A percentile compares a stretch with the other conserved stretches of the same genome.
phyloP scores from a whole-genome alignment of 2,329 filamentous ascomycete species.

The Venturiaceae sp. region DNA sequence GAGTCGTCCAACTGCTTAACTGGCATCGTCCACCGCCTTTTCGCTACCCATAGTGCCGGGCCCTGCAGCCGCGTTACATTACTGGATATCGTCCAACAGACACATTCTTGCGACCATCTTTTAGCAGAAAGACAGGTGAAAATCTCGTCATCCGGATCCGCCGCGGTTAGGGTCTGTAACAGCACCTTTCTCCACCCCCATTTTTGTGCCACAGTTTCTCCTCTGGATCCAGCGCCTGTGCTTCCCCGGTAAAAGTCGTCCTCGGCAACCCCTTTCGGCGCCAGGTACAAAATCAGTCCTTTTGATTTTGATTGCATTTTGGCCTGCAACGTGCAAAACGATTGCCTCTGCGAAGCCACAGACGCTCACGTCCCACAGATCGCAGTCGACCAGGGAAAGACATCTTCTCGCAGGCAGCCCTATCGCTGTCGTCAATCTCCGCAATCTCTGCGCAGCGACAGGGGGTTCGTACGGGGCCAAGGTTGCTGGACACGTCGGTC shows the following conservation, averaged over 20 bases:
- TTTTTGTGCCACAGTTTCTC: neutral
- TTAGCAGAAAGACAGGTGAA: neutral
- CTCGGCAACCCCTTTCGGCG: neutral
- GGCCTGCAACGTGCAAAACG: too few species aligned
- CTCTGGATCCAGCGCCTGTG: too few species aligned
- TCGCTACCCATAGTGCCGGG: neutral
- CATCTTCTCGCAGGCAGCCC: too few species aligned
- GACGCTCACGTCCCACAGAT: too few species aligned
- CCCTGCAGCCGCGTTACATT: too few species aligned
- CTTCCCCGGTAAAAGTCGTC: neutral
- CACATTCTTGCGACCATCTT: too few species aligned
- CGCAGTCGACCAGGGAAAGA: too few species aligned
- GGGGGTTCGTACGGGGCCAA: too few species aligned
- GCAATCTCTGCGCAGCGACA: neutral
- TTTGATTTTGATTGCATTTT: neutral
- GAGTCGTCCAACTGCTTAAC: neutral
- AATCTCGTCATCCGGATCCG: neutral
- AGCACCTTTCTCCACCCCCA: neutral
- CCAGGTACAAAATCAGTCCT: neutral
- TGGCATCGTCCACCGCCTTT: neutral
- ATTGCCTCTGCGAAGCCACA: too few species aligned
- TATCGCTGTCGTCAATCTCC: neutral
- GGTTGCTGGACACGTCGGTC: too few species aligned
- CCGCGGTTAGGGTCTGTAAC: neutral
- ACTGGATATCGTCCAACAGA: too few species aligned